Conservation (phyloP, 306 rosid genomes). For the Vigna angularis region DNA sequence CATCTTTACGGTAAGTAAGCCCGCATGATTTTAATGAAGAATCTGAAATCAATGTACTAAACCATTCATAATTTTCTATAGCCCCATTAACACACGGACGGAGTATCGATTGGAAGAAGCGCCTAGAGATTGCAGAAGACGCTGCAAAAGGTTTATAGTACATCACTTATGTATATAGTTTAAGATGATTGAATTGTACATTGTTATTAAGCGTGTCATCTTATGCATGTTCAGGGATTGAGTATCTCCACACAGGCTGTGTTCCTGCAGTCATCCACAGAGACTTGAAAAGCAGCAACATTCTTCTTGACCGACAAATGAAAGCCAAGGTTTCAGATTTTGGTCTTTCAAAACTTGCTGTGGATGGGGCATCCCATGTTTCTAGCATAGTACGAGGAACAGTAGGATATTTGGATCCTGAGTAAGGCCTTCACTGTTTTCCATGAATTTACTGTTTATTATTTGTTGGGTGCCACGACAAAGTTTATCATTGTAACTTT, state of each 20-base stretch:
- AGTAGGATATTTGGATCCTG: conserved; percentile 97
- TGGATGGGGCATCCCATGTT: conserved; percentile 92
- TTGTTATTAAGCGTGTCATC: conserved; percentile 32
- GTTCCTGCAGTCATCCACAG: conserved; percentile 93
- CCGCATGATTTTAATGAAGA: conserved; percentile 40
- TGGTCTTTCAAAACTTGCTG: conserved; percentile 95
- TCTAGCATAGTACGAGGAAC: conserved; percentile 98
- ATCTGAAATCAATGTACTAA: conserved; percentile 36
- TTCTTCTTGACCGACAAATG: conserved; percentile 88
- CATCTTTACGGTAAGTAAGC: conserved; percentile 82
- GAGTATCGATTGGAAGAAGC: conserved; percentile 90
- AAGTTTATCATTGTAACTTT: neutral
- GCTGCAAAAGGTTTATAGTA: conserved; percentile 79
- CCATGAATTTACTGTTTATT: conserved; percentile 18
- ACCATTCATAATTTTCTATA: conserved; percentile 47
- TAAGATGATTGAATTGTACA: conserved; percentile 6
- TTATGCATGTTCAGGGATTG: conserved; percentile 77
- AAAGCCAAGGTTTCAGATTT: conserved; percentile 97
- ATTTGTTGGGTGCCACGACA: neutral
- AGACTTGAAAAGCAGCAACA: conserved; percentile 95
- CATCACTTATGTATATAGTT: conserved; percentile 19
- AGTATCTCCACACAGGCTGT: conserved; percentile 97
- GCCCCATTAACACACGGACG: conserved; percentile 76
- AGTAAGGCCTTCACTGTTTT: conserved; percentile 64
- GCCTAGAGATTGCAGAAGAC: conserved; percentile 96